Evolutionary conservation across 2,329 filamentous ascomycete species (phyloP), one percentile per base, ranked within the genome.

Genomic region (Kalaharituber pfeilii): DNA sequence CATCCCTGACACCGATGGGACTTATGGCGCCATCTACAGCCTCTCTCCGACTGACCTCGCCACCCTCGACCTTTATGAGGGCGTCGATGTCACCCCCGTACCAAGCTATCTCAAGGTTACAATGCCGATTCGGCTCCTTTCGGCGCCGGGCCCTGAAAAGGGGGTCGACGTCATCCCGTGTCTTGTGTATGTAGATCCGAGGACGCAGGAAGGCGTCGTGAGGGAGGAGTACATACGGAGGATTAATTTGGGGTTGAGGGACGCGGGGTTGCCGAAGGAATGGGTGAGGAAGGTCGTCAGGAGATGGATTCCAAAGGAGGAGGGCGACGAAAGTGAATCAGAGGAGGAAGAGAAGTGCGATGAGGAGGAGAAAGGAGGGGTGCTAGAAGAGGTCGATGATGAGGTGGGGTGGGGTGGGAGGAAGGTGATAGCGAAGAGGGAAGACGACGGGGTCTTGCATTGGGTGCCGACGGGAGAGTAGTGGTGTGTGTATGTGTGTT

Each of bases 11-110:
- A n/a, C n/a, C n/a, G n/a, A n/a, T n/a, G n/a, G n/a, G n/a, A 49
- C 65, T 60, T 79, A 75, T 65, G 78, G 78, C 3, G 65, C 80
- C 1, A 66, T 80, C 18, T 82, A 81, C 63, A 66, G 67, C 5
- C 68, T 82, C 0, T 65, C 70, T 4, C 61, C 67, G 0, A 51
- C 61, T 1, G 79, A 82, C 61, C 77, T 80, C 64, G 63, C 58
- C 1, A 56, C 53, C 0, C 70, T 82, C 0, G 79, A 82, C 62
- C 50, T 53, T 0, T 76, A 73, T 60, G 81, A 85, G 66, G 80
- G 79, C 39, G 81, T 84, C 0, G 84, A 63, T 71, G 73, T 45
- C 82, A 82, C 30, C 26, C 53, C 9, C 52, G 51, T 22, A n/a
- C 29, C n/a, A 15, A 8, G 15, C 26, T 51, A 33, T 33, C 5